These are phyloP conservation scores for Sonneratia alba DNA, from an alignment of 345 rosid genomes.

Conservation along the genomic window DNA sequence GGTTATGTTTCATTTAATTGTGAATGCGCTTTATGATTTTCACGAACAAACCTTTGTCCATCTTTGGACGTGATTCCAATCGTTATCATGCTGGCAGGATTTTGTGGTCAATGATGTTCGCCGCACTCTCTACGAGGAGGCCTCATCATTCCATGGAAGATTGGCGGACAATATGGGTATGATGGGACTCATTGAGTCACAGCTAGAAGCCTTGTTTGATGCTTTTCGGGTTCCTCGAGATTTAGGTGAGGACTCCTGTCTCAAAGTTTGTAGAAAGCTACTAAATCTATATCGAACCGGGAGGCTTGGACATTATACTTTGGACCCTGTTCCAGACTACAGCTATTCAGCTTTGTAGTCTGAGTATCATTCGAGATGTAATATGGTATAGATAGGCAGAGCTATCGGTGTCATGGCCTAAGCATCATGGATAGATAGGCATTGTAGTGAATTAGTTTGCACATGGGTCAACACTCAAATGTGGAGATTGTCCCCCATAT, in stretches of 20 bases:
- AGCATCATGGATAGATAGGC: no score
- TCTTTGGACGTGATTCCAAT: neutral
- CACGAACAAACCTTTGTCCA: neutral
- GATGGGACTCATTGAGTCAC: constrained; percentile 33
- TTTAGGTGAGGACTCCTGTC: constrained; percentile 21
- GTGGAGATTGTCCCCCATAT: no score
- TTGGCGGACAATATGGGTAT: constrained; percentile 25
- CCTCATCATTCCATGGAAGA: constrained; percentile 30
- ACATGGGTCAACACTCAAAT: no score
- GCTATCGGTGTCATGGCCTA: no score
- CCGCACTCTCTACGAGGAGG: constrained; percentile 30
- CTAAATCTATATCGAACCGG: constrained; percentile 74
- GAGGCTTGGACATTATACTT: constrained; percentile 63
- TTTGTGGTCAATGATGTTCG: constrained; percentile 52
- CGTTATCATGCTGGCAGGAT: constrained; percentile 30
- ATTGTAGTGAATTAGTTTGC: no score
- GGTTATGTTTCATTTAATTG: neutral
- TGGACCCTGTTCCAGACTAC: constrained; percentile 34
- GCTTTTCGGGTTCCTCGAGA: constrained; percentile 32
- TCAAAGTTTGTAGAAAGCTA: constrained; percentile 46
- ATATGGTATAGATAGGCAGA: no score
- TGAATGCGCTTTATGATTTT: neutral
- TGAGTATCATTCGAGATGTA: neutral
- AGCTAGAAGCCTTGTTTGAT: constrained; percentile 29
- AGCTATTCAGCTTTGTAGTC: neutral